phyloP scores from a whole-genome alignment of 495 filamentous ascomycete genomes.

The Daldinia childiae region DNA sequence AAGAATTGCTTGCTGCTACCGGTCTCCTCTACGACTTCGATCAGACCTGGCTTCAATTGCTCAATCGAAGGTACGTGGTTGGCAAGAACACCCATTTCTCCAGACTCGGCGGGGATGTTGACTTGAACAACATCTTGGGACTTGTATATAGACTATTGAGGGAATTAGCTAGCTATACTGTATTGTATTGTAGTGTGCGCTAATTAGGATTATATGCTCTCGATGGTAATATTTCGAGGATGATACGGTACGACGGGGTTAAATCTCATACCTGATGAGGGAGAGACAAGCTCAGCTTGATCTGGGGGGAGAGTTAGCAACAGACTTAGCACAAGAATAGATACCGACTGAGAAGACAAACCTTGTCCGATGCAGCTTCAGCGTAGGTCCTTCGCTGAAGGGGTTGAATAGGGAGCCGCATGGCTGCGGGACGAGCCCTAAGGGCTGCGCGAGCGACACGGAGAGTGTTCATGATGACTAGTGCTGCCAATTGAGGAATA shows the following conservation, averaged over 20 bases:
- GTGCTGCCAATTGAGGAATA: conserved; percentile 60
- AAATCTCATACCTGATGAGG: conserved; percentile 88
- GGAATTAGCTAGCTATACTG: conserved; percentile 54
- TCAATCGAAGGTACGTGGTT: conserved; percentile 99
- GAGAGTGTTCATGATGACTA: conserved; percentile 84
- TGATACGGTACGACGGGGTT: background rate
- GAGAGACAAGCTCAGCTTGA: conserved; percentile 95
- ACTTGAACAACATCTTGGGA: conserved; percentile 87
- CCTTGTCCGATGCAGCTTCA: conserved; percentile 86
- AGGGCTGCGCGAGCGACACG: conserved; percentile 89
- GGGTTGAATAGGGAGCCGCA: conserved; percentile 75
- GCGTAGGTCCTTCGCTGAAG: conserved; percentile 89
- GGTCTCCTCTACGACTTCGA: conserved; percentile 95
- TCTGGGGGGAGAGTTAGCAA: conserved; percentile 65
- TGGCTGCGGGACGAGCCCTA: conserved; percentile 74
- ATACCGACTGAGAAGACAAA: conserved; percentile 44
- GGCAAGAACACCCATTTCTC: conserved; percentile 99
- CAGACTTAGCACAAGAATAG: background rate
- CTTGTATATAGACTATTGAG: conserved; percentile 64
- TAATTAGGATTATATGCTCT: conserved; percentile 4
- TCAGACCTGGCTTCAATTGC: conserved; percentile 94
- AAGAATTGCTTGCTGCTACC: conserved; percentile 95
- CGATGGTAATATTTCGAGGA: background rate
- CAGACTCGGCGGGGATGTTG: conserved; percentile 97
- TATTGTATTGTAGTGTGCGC: conserved; percentile 15